Percentiles rank a stretch among this genome's conserved stretches.
Evolutionary conservation across 1,284 basidiomycete species (phyloP).

Genomic region (Filobasidium uniguttulatum): DNA sequence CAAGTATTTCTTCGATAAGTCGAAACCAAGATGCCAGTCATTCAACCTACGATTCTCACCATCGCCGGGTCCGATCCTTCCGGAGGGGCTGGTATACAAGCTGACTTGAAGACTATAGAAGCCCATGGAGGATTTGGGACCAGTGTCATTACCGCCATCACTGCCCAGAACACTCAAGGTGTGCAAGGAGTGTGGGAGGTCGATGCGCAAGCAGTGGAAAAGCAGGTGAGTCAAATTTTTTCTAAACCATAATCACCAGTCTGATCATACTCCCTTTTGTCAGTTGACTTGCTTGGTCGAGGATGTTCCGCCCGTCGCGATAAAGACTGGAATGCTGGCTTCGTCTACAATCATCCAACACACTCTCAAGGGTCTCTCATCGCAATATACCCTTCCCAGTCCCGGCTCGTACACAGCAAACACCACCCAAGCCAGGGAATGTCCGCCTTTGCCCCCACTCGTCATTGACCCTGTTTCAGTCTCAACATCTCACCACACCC

Average conservation of each 20-base stretch:
- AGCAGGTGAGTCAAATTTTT: slow-evolving; percentile 45
- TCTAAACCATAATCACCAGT: background rate
- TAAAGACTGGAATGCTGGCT: slow-evolving; percentile 86
- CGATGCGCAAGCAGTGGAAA: slow-evolving; percentile 53
- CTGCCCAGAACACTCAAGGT: slow-evolving; percentile 79
- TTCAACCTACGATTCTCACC: slow-evolving; percentile 15
- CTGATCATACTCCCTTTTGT: slow-evolving; percentile 1
- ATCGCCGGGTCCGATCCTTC: slow-evolving; percentile 48
- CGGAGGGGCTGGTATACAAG: slow-evolving; percentile 80
- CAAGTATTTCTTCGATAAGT: too few species aligned
- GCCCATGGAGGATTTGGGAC: slow-evolving; percentile 70
- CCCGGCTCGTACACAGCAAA: background rate
- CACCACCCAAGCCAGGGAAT: slow-evolving; percentile 2
- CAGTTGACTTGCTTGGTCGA: slow-evolving; percentile 61
- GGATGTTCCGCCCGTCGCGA: slow-evolving; percentile 58
- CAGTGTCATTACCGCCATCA: slow-evolving; percentile 76
- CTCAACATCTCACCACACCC: slow-evolving; percentile 73
- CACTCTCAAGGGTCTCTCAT: slow-evolving; percentile 28
- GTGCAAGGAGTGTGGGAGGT: slow-evolving; percentile 58
- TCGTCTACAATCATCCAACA: slow-evolving; percentile 34
- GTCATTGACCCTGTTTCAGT: slow-evolving; percentile 87
- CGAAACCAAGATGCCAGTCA: too few species aligned
- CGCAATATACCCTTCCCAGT: slow-evolving; percentile 8
- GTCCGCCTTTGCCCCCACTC: slow-evolving; percentile 39
- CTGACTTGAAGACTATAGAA: slow-evolving; percentile 72